Base-by-base conservation (phyloP, 805 yeast genomes). In the Candida hispaniensis region DNA sequence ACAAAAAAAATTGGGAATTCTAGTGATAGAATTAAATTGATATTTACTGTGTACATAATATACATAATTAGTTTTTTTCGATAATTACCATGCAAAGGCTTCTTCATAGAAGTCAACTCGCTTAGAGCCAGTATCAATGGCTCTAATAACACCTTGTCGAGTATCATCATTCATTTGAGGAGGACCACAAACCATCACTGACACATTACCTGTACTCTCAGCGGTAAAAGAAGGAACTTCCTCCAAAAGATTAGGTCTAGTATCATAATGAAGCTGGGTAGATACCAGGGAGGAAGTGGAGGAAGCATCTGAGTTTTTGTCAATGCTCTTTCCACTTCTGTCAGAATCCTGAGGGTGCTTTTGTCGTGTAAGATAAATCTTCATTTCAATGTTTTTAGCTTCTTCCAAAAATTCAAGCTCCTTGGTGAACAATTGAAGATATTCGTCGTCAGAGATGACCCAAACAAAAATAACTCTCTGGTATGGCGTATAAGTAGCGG, bases 71-170 rank as follows among this genome's bases (percentile, higher is more conserved):
- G n/a, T n/a, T n/a, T n/a, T n/a, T n/a, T n/a, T 27, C 14, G 9
- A 2, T 23, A 8, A 3, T n/a, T 49, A 71, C 88, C 88, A 79
- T 9, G 67, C 61, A 56, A 77, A 82, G 27, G 75, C 58, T 50
- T 78, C 83, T 49, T 80, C 91, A 48, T 60, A 70, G 48, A 70
- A 71, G 40, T 77, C 82, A 11, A 79, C 64, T 34, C 77, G 59
- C 34, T 65, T 59, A 2, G 56, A 53, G 12, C 62, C 55, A 18
- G 53, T 43, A 7, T 55, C 53, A 15, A 75, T 52, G 24, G 62
- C 53, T 6, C 56, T 44, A 0, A 67, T 60, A 4, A 74, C 66
- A 3, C 64, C 51, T 23, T 58, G 50, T 48, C 88, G 65, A 13
- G 73, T 44, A 3, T 58, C 63, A 47, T 75, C 85, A 44, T 65